phyloP scores from a whole-genome alignment of 2,329 filamentous ascomycete species.

The Shiraia sp. region DNA sequence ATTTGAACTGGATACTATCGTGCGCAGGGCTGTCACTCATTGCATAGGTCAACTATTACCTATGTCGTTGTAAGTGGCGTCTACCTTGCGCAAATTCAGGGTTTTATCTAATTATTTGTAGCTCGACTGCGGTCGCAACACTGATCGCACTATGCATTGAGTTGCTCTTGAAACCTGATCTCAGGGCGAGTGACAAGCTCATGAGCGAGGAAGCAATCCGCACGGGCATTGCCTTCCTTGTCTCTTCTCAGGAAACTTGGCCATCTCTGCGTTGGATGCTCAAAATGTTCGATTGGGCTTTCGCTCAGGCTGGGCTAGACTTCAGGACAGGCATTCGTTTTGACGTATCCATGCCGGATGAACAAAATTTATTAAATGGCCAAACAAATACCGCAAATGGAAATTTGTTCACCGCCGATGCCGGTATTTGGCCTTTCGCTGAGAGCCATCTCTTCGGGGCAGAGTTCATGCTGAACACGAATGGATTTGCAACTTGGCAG shows the following conservation, averaged over 20 bases:
- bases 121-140: no score
- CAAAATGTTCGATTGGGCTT: no score
- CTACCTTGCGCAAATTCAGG: neutral
- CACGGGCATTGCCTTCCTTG: neutral
- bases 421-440: no score
- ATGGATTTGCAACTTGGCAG: neutral
- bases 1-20: slow-evolving; percentile 1
- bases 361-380: no score
- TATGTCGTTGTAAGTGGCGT: neutral
- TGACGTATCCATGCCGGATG: no score
- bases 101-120: no score
- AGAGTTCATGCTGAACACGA: neutral
- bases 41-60: neutral
- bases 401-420: no score
- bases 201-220: neutral
- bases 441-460: neutral
- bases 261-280: no score
- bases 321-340: no score
- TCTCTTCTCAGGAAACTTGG: neutral
- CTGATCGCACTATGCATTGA: neutral
- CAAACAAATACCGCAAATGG: no score
- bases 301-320: no score
- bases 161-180: neutral
- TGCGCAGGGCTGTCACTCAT: neutral
- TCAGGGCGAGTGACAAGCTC: neutral